Percentiles rank a stretch among this genome's conserved stretches.
Conservation (phyloP, 106 monocot genomes). For the Narthecium ossifragum region DNA sequence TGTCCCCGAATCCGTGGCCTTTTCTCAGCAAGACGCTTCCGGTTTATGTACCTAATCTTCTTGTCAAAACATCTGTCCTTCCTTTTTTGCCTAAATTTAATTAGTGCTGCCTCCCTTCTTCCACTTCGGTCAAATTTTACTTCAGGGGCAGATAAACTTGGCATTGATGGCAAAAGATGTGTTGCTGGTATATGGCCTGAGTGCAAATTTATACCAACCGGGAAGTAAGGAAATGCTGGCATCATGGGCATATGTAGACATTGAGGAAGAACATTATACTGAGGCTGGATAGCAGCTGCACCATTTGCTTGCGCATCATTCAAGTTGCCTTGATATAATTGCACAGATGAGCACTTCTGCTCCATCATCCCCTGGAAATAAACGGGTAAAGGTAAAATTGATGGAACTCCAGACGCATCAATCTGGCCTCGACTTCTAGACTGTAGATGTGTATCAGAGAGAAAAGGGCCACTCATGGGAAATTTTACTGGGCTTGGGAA, state of each 20-base stretch:
- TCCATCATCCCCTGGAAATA: slow-evolving; percentile 30
- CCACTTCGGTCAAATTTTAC: slow-evolving; percentile 26
- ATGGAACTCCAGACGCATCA: slow-evolving; percentile 20
- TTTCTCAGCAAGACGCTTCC: slow-evolving; percentile 60
- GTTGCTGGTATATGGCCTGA: slow-evolving; percentile 25
- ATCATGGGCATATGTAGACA: slow-evolving; percentile 28
- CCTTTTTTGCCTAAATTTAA: slow-evolving; percentile 61
- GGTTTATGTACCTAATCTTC: slow-evolving; percentile 64
- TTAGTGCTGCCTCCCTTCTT: slow-evolving; percentile 56
- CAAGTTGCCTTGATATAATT: slow-evolving; percentile 27
- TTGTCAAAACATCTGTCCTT: slow-evolving; percentile 69
- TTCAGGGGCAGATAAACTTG: slow-evolving; percentile 22
- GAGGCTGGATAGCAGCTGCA: slow-evolving; percentile 16
- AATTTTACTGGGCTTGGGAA: slow-evolving; percentile 14
- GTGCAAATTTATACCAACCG: slow-evolving; percentile 25
- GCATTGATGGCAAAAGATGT: slow-evolving; percentile 18
- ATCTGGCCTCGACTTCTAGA: slow-evolving; percentile 18
- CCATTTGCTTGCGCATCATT: slow-evolving; percentile 16
- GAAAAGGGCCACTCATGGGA: slow-evolving; percentile 13
- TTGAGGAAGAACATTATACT: slow-evolving; percentile 37
- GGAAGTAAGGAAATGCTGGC: slow-evolving; percentile 39
- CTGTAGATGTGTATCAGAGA: slow-evolving; percentile 20
- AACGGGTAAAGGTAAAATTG: slow-evolving; percentile 31
- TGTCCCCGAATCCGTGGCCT: slow-evolving; percentile 66
- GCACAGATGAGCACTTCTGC: slow-evolving; percentile 17